Evolutionary conservation across 2,329 filamentous ascomycete genomes (phyloP).

Genomic region (Ophiostoma montium): DNA sequence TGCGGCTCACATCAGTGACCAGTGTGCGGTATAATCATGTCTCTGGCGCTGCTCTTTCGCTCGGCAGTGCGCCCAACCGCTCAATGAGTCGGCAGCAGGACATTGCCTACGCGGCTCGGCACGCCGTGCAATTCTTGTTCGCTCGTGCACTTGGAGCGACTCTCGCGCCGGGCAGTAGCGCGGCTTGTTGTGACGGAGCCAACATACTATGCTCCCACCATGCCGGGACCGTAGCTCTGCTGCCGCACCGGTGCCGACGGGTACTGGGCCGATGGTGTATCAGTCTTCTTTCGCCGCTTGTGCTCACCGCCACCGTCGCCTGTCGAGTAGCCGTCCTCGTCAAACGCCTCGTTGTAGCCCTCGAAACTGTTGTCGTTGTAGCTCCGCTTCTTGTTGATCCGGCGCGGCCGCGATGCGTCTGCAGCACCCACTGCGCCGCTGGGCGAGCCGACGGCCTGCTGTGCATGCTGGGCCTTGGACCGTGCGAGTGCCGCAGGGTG

Average conservation of each 20-base stretch:
- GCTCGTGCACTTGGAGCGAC: too few species aligned
- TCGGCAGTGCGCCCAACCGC: too few species aligned
- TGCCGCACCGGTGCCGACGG: slow-evolving; percentile 30
- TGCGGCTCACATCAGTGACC: too few species aligned
- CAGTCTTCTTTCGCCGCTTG: slow-evolving; percentile 52
- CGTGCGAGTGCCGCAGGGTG: slow-evolving; percentile 20
- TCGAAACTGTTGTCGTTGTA: slow-evolving; percentile 64
- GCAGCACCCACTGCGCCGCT: slow-evolving; percentile 24
- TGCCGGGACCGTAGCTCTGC: slow-evolving; percentile 42
- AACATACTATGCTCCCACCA: slow-evolving; percentile 36
- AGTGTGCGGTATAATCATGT: too few species aligned
- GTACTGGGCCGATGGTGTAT: slow-evolving; percentile 27
- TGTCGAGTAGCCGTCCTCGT: slow-evolving; percentile 49
- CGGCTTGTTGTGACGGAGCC: neutral
- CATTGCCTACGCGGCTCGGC: too few species aligned
- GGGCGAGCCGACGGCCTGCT: slow-evolving; percentile 13
- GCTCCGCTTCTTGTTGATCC: slow-evolving; percentile 57
- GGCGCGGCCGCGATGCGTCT: slow-evolving; percentile 41
- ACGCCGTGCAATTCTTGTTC: too few species aligned
- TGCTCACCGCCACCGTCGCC: slow-evolving; percentile 59
- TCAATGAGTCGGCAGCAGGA: too few species aligned
- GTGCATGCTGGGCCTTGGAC: slow-evolving; percentile 21
- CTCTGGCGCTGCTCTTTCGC: too few species aligned
- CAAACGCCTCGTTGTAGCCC: slow-evolving; percentile 59
- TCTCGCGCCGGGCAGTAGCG: too few species aligned